Percentiles rank a stretch among this genome's conserved stretches.
phyloP scores from a whole-genome alignment of 2,329 filamentous ascomycete species.

The Byssothecium circinans region DNA sequence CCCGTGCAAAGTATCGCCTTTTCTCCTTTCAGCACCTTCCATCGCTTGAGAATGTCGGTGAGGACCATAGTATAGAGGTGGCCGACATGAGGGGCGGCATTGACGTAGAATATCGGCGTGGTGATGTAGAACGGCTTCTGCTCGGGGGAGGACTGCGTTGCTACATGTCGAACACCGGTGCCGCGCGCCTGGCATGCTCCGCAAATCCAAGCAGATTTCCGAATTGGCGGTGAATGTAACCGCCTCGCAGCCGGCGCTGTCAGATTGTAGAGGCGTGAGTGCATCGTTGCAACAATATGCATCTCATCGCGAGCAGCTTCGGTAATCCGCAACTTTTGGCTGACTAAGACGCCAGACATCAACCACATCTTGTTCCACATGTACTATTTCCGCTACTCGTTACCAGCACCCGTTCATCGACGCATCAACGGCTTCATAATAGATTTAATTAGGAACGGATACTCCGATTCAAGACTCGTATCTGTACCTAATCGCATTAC shows the following conservation, averaged over 20 bases:
- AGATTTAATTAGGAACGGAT: no score
- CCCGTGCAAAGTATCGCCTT: slow-evolving; percentile 80
- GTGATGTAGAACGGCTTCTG: slow-evolving; percentile 91
- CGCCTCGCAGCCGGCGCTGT: slow-evolving; percentile 22
- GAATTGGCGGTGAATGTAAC: slow-evolving; percentile 14
- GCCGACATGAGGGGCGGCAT: slow-evolving; percentile 90
- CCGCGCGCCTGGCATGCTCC: slow-evolving; percentile 23
- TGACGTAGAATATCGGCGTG: slow-evolving; percentile 98
- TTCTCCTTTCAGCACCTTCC: slow-evolving; percentile 75
- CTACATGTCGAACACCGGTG: slow-evolving; percentile 17
- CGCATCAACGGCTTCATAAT: no score
- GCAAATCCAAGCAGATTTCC: slow-evolving; percentile 26
- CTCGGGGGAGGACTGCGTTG: slow-evolving; percentile 28
- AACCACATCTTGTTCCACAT: no score
- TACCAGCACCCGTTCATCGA: background rate
- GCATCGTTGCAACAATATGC: slow-evolving; percentile 31
- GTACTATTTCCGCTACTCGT: background rate
- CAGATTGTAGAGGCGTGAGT: slow-evolving; percentile 23
- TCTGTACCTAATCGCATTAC: no score
- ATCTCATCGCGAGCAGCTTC: slow-evolving; percentile 15
- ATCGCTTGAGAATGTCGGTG: slow-evolving; percentile 88
- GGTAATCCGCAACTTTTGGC: slow-evolving; percentile 8
- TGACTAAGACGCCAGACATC: background rate
- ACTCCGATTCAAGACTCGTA: no score
- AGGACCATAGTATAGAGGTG: slow-evolving; percentile 94